These are phyloP conservation scores for Chaetomiaceae sp. DNA, from an alignment of 2,329 filamentous ascomycete genomes.

Conservation along the genomic window DNA sequence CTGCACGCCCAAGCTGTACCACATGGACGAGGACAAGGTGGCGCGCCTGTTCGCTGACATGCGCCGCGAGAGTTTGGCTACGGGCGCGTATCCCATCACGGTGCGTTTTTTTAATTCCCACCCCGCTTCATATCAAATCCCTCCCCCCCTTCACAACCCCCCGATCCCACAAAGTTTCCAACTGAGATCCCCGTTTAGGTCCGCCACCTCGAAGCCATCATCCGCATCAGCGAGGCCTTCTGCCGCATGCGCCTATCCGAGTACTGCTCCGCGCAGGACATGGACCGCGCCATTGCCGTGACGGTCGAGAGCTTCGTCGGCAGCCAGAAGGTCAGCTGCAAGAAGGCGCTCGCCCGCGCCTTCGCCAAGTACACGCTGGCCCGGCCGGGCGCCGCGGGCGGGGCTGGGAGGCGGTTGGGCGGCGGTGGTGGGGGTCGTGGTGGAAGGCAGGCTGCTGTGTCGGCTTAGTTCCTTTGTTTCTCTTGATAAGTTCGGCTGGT, in stretches of 20 bases:
- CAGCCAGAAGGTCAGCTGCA: slow-evolving; percentile 94
- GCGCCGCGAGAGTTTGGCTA: slow-evolving; percentile 85
- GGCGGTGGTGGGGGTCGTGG: neutral
- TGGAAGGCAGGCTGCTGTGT: slow-evolving; percentile 1
- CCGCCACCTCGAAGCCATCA: slow-evolving; percentile 94
- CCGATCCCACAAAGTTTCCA: neutral
- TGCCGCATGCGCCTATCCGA: slow-evolving; percentile 98
- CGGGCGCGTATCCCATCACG: slow-evolving; percentile 94
- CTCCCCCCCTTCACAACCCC: too few relatives aligned
- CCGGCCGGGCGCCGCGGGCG: slow-evolving; percentile 35
- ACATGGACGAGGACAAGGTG: slow-evolving; percentile 97
- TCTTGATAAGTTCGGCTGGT: neutral
- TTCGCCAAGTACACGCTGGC: slow-evolving; percentile 87
- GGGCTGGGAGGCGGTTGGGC: neutral
- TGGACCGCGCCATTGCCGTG: slow-evolving; percentile 94
- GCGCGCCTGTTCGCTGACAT: slow-evolving; percentile 93
- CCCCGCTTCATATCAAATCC: too few relatives aligned
- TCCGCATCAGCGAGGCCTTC: slow-evolving; percentile 90
- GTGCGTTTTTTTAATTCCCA: slow-evolving; percentile 52
- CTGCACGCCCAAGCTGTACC: slow-evolving; percentile 85
- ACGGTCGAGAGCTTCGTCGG: slow-evolving; percentile 94
- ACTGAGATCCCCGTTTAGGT: slow-evolving; percentile 63
- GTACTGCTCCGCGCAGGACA: slow-evolving; percentile 83
- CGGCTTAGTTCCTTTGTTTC: slow-evolving; percentile 9
- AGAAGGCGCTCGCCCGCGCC: slow-evolving; percentile 87